Percentiles rank a stretch among this genome's conserved stretches.
Evolutionary conservation across 805 yeast genomes (phyloP).

Genomic region (Candida ortonii): DNA sequence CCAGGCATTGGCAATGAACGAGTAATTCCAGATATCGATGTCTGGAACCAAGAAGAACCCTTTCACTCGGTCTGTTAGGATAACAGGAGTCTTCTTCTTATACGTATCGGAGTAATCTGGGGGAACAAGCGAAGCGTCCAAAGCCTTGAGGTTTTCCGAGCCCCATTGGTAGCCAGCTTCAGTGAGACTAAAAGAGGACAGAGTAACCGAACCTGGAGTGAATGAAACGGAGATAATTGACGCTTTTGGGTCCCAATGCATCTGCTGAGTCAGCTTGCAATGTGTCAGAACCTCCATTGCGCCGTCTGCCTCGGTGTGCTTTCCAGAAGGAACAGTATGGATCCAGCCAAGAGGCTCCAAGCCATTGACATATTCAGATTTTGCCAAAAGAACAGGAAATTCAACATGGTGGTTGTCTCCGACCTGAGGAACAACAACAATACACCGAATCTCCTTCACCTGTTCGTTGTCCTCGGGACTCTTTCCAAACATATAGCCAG

Average conservation of each 20-base stretch:
- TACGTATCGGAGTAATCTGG: constrained; percentile 63
- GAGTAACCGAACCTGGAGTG: constrained; percentile 80
- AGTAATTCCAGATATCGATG: constrained; percentile 83
- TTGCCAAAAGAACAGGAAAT: constrained; percentile 49
- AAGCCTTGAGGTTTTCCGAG: constrained; percentile 49
- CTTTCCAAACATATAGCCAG: constrained; percentile 76
- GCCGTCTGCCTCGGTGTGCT: constrained; percentile 48
- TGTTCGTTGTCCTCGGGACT: constrained; percentile 69
- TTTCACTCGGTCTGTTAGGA: constrained; percentile 68
- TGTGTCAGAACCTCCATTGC: constrained; percentile 71
- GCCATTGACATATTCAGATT: constrained; percentile 43
- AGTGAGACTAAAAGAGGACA: constrained; percentile 61
- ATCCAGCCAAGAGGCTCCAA: constrained; percentile 89
- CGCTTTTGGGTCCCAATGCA: constrained; percentile 41
- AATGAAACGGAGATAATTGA: constrained; percentile 66
- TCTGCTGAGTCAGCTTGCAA: constrained; percentile 38
- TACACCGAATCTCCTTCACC: constrained; percentile 72
- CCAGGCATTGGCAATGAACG: constrained; percentile 86
- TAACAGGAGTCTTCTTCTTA: constrained; percentile 61
- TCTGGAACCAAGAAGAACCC: constrained; percentile 89
- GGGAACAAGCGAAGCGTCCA: constrained; percentile 60
- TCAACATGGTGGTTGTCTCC: constrained; percentile 69
- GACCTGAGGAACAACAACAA: constrained; percentile 84
- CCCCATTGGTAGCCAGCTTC: constrained; percentile 83
- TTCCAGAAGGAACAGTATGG: constrained; percentile 78